Evolutionary conservation across 495 filamentous ascomycete genomes (phyloP), one percentile per base, ranked within the genome.

Genomic region (Xylaria flabelliformis): DNA sequence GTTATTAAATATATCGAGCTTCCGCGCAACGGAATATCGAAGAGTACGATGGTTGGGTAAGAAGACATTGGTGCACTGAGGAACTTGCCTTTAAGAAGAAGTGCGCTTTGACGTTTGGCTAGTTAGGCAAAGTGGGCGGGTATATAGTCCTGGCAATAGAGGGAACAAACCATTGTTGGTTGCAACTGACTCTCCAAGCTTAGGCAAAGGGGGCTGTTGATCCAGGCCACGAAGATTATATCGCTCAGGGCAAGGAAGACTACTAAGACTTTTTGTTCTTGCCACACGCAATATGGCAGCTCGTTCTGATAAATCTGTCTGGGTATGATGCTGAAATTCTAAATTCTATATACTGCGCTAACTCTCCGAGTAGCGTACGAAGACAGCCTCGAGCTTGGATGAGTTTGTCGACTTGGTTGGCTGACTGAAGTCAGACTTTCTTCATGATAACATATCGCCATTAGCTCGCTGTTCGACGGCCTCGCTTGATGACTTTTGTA

Each of bases 251-350:
- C 2, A 56, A 15, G 4, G 17, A 10, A 32, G 1, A 17, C 13
- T 7, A 21, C 21, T n/a, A 2, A 41, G 39, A 2, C 17, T 61
- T 21, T 59, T 61, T 39, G 19, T 10, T 39, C 19, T 39, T 61
- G 58, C 58, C 34, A 19, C 58, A 36, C 2, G 19, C 39, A 36
- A 21, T 61, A 61, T 61, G n/a, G 58, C 50, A 50, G 53, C 29
- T 32, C 5, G 42, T 36, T 19, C 42, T 53, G 17, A 26, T 56
- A 55, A 50, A 46, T 26, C 44, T 66, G 32, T 72, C 68, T 73
- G 77, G 72, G 77, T 77, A 77, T 77, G 66, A 71, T 75, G 74
- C 74, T 65, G 76, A 70, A 77, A 77, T 77, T 76, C 55, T 71
- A 75, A 72, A 53, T 72, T 79, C 74, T 79, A 76, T 79, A 74